Evolutionary conservation across 345 rosid species (phyloP).

Genomic region (Rhodamnia argentea): DNA sequence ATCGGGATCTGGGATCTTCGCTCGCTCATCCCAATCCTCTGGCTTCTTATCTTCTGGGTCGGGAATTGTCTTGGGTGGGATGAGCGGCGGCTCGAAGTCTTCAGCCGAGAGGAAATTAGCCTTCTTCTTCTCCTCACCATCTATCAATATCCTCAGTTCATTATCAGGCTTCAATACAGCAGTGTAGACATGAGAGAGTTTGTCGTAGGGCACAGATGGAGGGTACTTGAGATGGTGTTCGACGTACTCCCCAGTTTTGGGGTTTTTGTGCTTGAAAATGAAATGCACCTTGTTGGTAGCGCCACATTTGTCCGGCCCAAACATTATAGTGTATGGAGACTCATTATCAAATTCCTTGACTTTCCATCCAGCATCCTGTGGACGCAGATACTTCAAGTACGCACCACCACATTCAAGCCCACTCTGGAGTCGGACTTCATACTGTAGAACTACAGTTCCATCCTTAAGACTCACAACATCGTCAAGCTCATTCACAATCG

Average conservation of each 20-base stretch:
- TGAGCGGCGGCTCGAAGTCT: slow-evolving; percentile 44
- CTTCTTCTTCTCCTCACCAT: slow-evolving; percentile 47
- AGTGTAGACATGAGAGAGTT: slow-evolving; percentile 48
- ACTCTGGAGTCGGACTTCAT: slow-evolving; percentile 41
- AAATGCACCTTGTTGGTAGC: slow-evolving; percentile 50
- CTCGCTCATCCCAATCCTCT: slow-evolving; percentile 50
- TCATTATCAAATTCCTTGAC: slow-evolving; percentile 29
- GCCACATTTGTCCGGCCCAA: slow-evolving; percentile 59
- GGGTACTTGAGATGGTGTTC: slow-evolving; percentile 45
- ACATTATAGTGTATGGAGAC: slow-evolving; percentile 54
- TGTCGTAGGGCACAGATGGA: slow-evolving; percentile 38
- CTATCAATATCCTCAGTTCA: slow-evolving; percentile 28
- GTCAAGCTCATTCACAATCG: slow-evolving; percentile 36
- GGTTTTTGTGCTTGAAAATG: slow-evolving; percentile 46
- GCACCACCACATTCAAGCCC: slow-evolving; percentile 64
- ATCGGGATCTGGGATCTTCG: slow-evolving; percentile 29
- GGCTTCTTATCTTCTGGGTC: slow-evolving; percentile 51
- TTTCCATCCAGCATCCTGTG: slow-evolving; percentile 38
- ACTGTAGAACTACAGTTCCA: slow-evolving; percentile 31
- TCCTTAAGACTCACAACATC: slow-evolving; percentile 20
- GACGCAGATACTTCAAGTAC: slow-evolving; percentile 40
- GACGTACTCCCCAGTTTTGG: slow-evolving; percentile 35
- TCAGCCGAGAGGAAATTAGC: slow-evolving; percentile 31
- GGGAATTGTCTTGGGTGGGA: slow-evolving; percentile 41
- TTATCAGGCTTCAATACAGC: slow-evolving; percentile 36